Conservation (phyloP, 768 basidiomycete genomes). For the Dictyophora rubrovolvata region DNA sequence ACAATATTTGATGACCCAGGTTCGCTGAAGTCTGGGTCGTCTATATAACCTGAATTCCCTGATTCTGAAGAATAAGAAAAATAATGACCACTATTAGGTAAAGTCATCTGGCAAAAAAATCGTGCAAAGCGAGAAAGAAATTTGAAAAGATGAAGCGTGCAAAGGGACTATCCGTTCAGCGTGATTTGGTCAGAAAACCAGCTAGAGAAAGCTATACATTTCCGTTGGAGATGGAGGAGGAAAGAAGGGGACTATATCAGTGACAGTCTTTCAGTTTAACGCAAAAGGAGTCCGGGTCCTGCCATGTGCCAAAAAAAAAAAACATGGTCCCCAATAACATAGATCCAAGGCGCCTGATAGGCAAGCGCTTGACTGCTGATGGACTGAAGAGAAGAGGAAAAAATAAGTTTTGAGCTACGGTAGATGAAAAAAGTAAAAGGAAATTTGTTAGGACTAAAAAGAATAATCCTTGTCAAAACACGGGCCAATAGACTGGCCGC, state of each 20-base stretch:
- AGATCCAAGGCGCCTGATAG: not conserved
- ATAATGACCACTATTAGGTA: not conserved
- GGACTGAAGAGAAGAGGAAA: not conserved
- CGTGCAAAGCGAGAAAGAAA: not conserved
- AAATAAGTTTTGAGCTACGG: not conserved
- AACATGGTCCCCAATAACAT: not conserved
- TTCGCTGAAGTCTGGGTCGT: not conserved
- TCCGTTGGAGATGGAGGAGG: not conserved
- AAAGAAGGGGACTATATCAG: not conserved
- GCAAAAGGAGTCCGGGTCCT: not conserved
- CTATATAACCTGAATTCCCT: not conserved
- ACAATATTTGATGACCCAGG: not conserved
- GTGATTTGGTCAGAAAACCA: not conserved
- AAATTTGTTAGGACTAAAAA: not conserved
- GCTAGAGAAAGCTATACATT: not conserved
- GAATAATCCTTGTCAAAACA: not conserved
- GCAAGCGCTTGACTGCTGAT: not conserved
- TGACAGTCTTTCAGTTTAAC: not conserved
- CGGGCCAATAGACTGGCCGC: not conserved
- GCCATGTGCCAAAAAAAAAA: not conserved
- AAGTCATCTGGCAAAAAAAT: not conserved
- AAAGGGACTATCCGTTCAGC: not conserved
- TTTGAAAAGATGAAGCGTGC: not conserved
- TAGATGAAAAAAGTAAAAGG: not conserved
- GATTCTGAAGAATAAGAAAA: not conserved